Base-by-base conservation (phyloP, 352 stramenopile species). In the Albugo candida region DNA sequence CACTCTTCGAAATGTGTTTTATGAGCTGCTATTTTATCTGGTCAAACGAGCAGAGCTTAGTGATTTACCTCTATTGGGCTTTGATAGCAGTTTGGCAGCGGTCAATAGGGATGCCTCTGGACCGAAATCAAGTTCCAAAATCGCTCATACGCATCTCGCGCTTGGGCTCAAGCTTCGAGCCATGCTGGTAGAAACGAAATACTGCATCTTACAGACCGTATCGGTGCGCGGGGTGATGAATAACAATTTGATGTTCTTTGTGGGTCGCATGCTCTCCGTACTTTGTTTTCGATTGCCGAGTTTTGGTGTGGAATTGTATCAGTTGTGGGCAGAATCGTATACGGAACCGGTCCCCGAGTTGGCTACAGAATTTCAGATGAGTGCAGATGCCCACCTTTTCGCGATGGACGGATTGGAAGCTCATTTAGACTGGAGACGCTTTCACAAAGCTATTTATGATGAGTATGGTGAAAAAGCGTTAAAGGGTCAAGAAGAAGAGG, bases 241-340 rank as follows among this genome's bases (percentile, higher is more conserved):
- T 65, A 91, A 91, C 64, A 92, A 92, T 50, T 55, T 92, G 14
- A 89, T 92, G 77, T 92, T 92, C 55, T 92, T 92, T 24, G 79
- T 88, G 20, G 79, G 76, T 11, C 59, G 79, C 45, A 91, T 92
- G 70, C 55, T 92, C 13, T 92, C 79, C 14, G 77, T 91, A 19
- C 52, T 92, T 18, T 91, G 76, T 45, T 92, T 92, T 45, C 72
- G 79, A 4, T 52, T 92, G 11, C 79, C 76, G 41, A 88, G 75
- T 52, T 92, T 89, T 52, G 79, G 79, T 36, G 76, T 92, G 1
- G 79, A 92, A 44, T 45, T 92, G 37, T 92, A 91, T 40, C 77
- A 88, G 47, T 52, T 92, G 35, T 92, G 79, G 79, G 81, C 75
- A 0, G 74, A 92, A 47, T 88, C 79, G 14, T 92, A 92, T 41